Percentiles rank a stretch among this genome's conserved stretches.
phyloP scores from a whole-genome alignment of 495 filamentous ascomycete genomes.

The Aeminium ludgeri region DNA sequence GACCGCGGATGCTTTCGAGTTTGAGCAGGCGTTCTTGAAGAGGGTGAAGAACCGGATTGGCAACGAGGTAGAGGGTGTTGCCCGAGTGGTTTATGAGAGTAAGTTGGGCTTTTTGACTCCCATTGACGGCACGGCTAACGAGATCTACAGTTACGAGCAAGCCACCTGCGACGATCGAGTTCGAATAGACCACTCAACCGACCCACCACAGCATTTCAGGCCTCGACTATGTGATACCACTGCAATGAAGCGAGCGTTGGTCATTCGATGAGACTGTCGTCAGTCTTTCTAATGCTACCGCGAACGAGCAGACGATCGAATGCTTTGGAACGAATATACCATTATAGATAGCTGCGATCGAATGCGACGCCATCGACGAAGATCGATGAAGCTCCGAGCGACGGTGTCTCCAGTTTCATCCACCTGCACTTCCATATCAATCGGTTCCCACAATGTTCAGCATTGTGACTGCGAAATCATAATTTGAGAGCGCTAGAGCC shows the following conservation, averaged over 20 bases:
- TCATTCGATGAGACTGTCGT: too few species aligned
- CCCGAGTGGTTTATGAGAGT: conserved; percentile 42
- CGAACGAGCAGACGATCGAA: background rate
- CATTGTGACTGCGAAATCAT: too few species aligned
- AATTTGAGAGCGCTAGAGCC: too few species aligned
- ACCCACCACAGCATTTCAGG: too few species aligned
- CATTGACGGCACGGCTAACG: conserved; percentile 8
- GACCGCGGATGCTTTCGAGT: conserved; percentile 59
- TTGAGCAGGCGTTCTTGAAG: conserved; percentile 49
- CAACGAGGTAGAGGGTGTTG: conserved; percentile 69
- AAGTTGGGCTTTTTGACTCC: conserved; percentile 8
- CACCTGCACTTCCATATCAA: too few species aligned
- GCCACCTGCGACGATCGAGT: conserved; percentile 63
- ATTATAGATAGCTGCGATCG: background rate
- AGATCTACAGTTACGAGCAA: conserved; percentile 46
- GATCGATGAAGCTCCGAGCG: too few species aligned
- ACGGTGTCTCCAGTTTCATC: too few species aligned
- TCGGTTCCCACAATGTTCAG: too few species aligned
- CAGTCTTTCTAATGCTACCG: background rate
- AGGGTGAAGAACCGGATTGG: conserved; percentile 55
- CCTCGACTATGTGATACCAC: too few species aligned
- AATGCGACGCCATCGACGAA: background rate
- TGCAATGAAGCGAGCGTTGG: too few species aligned
- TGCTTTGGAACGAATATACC: background rate
- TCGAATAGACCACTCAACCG: conserved; percentile 47